Base-by-base conservation (phyloP, 352 stramenopile genomes). In the Pythium utonaiense region DNA sequence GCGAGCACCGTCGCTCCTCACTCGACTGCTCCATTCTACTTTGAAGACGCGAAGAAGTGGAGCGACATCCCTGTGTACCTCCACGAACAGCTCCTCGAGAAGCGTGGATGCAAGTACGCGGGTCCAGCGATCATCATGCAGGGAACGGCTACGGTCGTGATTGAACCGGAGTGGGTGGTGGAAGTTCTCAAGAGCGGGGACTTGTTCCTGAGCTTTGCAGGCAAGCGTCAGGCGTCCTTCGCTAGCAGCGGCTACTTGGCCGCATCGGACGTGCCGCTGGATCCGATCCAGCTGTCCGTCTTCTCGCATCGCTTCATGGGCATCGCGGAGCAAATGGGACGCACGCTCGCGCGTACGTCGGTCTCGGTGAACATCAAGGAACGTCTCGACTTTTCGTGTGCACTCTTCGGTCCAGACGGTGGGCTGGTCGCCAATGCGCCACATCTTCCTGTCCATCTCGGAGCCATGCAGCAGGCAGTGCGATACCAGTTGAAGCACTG, bases 341-440 rank as follows among this genome's bases (percentile, higher is more conserved):
- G 96, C 52, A 99, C 97, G 12, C 73, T 99, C 27, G 94, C 98
- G 55, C 81, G 96, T 16, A 99, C 96, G 3, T 97, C 89, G 0
- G 93, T 98, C 55, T 98, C 93, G 25, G 97, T 99, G 50, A 99
- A 99, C 68, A 99, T 99, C 71, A 99, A 99, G 73, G 97, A 99
- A 71, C 83, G 97, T 14, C 79, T 99, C 10, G 97, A 99, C 65
- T 99, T 99, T 70, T 98, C 92, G 2, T 99, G 97, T 57, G 97
- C 97, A 21, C 77, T 99, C 16, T 99, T 99, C 74, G 97, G 96
- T 24, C 89, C 91, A 8, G 86, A 98, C 42, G 97, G 97, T 45
- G 97, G 96, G n/a, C 78, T 99, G n/a, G 97, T 99, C 10, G 97
- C 97, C 1, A 99, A 99, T 73, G 97, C 97, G 4, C 97, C 97